Evolutionary conservation across 306 rosid species (phyloP), one percentile per base, ranked within the genome.

Genomic region (Betula pendula): DNA sequence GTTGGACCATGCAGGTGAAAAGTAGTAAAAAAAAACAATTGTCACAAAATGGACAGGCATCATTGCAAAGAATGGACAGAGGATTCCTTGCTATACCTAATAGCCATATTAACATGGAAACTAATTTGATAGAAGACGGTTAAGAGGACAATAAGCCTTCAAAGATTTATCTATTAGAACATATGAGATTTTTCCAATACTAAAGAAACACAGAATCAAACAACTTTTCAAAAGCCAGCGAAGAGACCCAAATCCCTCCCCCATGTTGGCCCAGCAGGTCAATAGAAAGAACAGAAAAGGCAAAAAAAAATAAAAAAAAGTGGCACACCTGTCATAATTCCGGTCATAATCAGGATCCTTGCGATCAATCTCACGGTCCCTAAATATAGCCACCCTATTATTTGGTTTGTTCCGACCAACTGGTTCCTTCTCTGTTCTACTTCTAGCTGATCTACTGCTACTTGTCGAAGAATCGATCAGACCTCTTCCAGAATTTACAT

Each of bases 281-380:
- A 76, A 45, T 1, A 16, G n/a, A 38, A 62, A 15, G 25, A 45
- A 10, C 49, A 45, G 49, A 45, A 3, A 45, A 45, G 49, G 49
- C 5, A n/a, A 65, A 75, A 22, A 48, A 20, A 27, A 75, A 52
- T 3, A 33, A 38, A 4, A 4, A 38, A 38, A 35, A 14, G 38
- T 24, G 11, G 15, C 71, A 59, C 81, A 95, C 98, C 98, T 89
- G 33, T 92, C 99, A 71, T 95, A 95, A 77, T 53, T 95, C 87
- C 99, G 79, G 85, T 95, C 91, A 79, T 89, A 95, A 85, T 95
- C 99, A 53, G 98, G 99, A 86, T 95, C 99, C 84, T 90, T 90
- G 84, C 93, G 89, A 31, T 95, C 99, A 81, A 88, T 75, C 70
- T 95, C 97, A 35, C 94, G 97, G 75, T 95, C 99, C 58, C 99